Evolutionary conservation across 73 alveolate genomes (phyloP).

Genomic region (Uronychia binucleata): DNA sequence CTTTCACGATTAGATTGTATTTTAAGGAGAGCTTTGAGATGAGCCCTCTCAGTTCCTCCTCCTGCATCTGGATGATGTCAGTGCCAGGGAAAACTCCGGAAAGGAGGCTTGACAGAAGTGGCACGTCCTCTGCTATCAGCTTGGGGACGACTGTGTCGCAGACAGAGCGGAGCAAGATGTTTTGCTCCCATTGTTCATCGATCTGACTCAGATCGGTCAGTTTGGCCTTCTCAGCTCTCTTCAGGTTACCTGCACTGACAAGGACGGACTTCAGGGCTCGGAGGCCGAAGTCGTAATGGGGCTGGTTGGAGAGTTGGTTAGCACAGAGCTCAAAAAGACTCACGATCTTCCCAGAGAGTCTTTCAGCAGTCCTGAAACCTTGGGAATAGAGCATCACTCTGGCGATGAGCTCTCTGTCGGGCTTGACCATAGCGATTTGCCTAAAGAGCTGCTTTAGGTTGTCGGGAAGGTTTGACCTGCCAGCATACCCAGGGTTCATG

Average conservation of each 20-base stretch:
- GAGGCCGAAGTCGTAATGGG: constrained; percentile 99
- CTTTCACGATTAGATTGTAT: constrained; percentile 85
- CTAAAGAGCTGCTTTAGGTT: constrained; percentile 98
- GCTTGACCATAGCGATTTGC: constrained; percentile 99
- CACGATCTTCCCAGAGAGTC: constrained; percentile 95
- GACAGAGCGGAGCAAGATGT: constrained; percentile 93
- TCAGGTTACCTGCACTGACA: constrained; percentile 96
- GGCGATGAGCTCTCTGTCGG: constrained; percentile 98
- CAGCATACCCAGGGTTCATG: constrained; percentile 99
- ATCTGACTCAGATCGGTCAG: constrained; percentile 67
- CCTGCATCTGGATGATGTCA: constrained; percentile 92
- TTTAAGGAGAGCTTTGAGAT: constrained; percentile 76
- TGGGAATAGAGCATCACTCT: constrained; percentile 98
- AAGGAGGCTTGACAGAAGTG: constrained; percentile 86
- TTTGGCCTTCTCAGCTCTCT: constrained; percentile 93
- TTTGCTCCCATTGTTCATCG: constrained; percentile 94
- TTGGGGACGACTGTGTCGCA: constrained; percentile 99
- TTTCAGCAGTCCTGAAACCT: constrained; percentile 99
- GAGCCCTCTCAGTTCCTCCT: constrained; percentile 87
- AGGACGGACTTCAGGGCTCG: constrained; percentile 98
- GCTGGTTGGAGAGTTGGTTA: constrained; percentile 95
- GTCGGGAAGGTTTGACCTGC: constrained; percentile 99
- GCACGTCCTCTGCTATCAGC: constrained; percentile 98
- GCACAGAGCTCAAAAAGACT: constrained; percentile 95
- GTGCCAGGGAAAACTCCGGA: constrained; percentile 99